phyloP scores from a whole-genome alignment of 176 grass and related monocot genomes.

The Rhynchospora tenuis region DNA sequence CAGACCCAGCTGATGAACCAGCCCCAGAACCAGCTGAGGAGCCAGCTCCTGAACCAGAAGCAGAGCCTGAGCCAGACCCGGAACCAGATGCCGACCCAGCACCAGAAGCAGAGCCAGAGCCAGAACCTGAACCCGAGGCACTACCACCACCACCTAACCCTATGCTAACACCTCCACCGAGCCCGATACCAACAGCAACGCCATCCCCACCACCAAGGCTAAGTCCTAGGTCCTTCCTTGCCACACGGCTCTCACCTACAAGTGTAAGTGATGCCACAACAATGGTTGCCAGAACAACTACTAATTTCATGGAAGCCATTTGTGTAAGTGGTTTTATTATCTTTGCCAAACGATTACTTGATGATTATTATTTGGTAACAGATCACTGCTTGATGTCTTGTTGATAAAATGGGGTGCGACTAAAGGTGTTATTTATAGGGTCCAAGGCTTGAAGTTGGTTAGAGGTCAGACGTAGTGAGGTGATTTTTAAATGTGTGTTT shows the following conservation, averaged over 20 bases:
- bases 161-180: constrained; percentile 28
- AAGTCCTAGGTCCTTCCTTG: constrained; percentile 57
- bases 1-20: constrained; percentile 22
- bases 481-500: background rate
- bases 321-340: background rate
- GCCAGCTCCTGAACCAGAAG: background rate
- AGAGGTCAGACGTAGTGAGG: background rate
- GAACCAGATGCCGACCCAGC: constrained; percentile 21
- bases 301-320: constrained; percentile 33
- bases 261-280: constrained; percentile 14
- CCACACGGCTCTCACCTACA: constrained; percentile 26
- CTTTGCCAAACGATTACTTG: background rate
- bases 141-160: constrained; percentile 23
- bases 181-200: constrained; percentile 34
- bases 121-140: background rate
- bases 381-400: background rate
- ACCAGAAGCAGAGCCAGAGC: background rate
- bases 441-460: background rate
- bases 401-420: background rate
- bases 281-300: constrained; percentile 7
- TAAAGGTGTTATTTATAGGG: constrained; percentile 30
- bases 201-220: constrained; percentile 39
- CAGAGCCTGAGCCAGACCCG: constrained; percentile 8
- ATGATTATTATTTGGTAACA: background rate
- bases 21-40: background rate